Conservation (phyloP, 495 filamentous ascomycete genomes). For the Articulospora tetracladia region DNA sequence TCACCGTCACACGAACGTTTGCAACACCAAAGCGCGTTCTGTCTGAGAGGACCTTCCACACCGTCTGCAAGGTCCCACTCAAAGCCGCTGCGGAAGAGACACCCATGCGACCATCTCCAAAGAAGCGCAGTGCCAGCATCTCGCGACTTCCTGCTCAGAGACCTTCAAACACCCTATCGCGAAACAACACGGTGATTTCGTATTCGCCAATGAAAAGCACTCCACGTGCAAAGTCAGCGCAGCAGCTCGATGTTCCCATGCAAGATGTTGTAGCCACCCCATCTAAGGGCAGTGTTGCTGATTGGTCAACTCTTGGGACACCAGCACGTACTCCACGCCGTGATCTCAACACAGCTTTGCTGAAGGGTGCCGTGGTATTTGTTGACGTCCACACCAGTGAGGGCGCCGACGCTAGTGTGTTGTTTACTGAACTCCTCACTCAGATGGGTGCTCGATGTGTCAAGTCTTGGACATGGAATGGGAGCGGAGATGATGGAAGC, state of each 20-base stretch:
- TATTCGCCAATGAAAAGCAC: constrained; percentile 38
- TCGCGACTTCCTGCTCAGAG: constrained; percentile 41
- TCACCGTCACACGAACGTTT: not conserved
- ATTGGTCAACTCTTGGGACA: constrained; percentile 49
- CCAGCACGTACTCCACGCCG: constrained; percentile 51
- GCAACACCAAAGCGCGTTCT: constrained; percentile 24
- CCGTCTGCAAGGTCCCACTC: constrained; percentile 71
- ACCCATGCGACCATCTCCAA: constrained; percentile 22
- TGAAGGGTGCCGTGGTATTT: constrained; percentile 77
- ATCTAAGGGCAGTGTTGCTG: constrained; percentile 14
- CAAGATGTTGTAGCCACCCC: constrained; percentile 19
- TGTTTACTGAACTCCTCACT: constrained; percentile 77
- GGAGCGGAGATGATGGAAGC: constrained; percentile 27
- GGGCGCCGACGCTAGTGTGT: constrained; percentile 77
- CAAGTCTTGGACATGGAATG: constrained; percentile 84
- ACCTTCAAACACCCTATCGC: constrained; percentile 25
- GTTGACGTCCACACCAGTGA: constrained; percentile 93
- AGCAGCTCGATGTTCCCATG: constrained; percentile 17
- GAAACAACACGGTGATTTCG: constrained; percentile 40
- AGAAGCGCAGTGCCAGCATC: constrained; percentile 37
- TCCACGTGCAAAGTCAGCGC: not conserved
- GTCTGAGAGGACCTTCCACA: constrained; percentile 50
- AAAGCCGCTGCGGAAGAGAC: constrained; percentile 60
- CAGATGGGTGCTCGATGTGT: constrained; percentile 85
- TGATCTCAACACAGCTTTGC: constrained; percentile 43